A percentile compares a stretch with the other conserved stretches of the same genome.
Evolutionary conservation across 2,329 filamentous ascomycete species (phyloP).

Genomic region (Didymella sp.): DNA sequence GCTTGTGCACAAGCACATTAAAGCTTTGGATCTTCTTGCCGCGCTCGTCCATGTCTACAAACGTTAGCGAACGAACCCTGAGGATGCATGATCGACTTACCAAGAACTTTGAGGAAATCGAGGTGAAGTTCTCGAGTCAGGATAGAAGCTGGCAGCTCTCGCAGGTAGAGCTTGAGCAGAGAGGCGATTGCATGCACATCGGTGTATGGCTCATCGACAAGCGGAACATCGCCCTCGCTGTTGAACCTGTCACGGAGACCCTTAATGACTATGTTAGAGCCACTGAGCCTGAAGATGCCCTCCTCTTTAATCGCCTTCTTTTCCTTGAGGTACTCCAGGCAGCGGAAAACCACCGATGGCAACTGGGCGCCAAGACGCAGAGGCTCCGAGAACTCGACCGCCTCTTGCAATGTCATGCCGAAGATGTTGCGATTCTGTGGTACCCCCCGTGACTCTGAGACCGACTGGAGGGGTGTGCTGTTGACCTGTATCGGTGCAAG

Average conservation of each 20-base stretch:
- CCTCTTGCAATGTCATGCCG: conserved; percentile 83
- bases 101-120: conserved; percentile 82
- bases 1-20: conserved; percentile 76
- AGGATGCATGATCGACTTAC: conserved; percentile 47
- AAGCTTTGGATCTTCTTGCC: conserved; percentile 78
- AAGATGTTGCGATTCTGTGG: conserved; percentile 70
- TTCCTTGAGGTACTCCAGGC: conserved; percentile 87
- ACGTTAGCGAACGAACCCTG: conserved; percentile 28
- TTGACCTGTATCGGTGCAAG: conserved; percentile 50
- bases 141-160: conserved; percentile 89
- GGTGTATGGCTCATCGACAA: conserved; percentile 85
- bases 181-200: conserved; percentile 97
- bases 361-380: conserved; percentile 75
- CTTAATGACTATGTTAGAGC: conserved; percentile 95
- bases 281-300: conserved; percentile 94
- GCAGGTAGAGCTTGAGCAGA: conserved; percentile 89
- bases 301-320: conserved; percentile 86
- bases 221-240: conserved; percentile 85
- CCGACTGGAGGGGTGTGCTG: conserved; percentile 24
- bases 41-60: conserved; percentile 72
- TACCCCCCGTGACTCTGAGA: conserved; percentile 34
- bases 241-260: conserved; percentile 92
- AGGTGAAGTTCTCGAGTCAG: conserved; percentile 88
- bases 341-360: conserved; percentile 92
- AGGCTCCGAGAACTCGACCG: conserved; percentile 80